Evolutionary conservation across 305 asterid genomes (phyloP).

Genomic region (Striga hermonthica): DNA sequence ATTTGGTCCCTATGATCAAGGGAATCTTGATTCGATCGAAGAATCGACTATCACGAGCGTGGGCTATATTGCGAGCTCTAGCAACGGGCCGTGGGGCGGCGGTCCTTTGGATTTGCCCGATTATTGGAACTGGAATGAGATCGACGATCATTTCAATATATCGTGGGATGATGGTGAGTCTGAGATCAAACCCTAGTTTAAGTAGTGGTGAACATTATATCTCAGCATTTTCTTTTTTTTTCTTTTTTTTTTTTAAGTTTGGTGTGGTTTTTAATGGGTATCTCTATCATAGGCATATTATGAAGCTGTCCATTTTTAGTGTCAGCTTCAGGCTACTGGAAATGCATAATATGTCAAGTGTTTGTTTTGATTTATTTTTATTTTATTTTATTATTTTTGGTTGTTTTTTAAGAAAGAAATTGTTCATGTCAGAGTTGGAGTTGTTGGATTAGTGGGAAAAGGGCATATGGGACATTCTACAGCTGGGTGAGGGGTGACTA

Average conservation of each 20-base stretch:
- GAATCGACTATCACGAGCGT: constrained; percentile 51
- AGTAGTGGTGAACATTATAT: no score
- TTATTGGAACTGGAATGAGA: constrained; percentile 70
- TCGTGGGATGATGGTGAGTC: constrained; percentile 54
- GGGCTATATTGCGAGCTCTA: constrained; percentile 39
- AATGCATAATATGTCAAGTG: constrained; percentile 17
- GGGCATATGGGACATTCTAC: constrained; percentile 36
- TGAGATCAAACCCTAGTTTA: constrained; percentile 48
- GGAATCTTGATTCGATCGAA: constrained; percentile 46
- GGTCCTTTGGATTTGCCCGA: constrained; percentile 35
- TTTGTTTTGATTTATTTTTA: no score
- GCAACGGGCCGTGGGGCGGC: constrained; percentile 43
- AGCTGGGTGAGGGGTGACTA: constrained; percentile 40
- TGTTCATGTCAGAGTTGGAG: constrained; percentile 27
- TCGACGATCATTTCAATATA: constrained; percentile 59
- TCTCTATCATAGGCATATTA: not conserved
- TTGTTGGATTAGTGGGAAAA: constrained; percentile 27
- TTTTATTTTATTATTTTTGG: constrained; percentile 22
- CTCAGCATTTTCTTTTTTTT: not conserved
- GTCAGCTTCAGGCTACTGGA: constrained; percentile 39
- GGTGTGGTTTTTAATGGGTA: constrained; percentile 1
- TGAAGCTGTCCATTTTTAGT: constrained; percentile 46
- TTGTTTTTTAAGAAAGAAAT: constrained; percentile 3
- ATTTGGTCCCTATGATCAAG: constrained; percentile 31
- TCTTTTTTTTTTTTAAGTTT: not conserved